These are phyloP conservation scores for Exophiala bonariae DNA, from an alignment of 2,329 filamentous ascomycete species.

Conservation along the genomic window DNA sequence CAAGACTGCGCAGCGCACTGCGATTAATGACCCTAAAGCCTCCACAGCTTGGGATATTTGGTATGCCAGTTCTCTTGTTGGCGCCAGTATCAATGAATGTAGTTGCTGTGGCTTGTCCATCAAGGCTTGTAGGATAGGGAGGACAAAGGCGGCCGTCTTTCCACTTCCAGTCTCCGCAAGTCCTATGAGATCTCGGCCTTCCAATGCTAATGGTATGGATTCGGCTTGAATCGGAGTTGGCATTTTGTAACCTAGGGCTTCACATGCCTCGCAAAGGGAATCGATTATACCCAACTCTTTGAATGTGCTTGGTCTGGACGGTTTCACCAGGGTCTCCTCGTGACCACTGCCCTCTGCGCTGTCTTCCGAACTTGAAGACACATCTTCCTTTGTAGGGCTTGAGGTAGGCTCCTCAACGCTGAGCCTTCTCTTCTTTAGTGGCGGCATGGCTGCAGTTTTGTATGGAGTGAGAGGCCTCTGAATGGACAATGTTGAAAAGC, in stretches of 20 bases:
- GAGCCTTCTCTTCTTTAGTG: conserved; percentile 42
- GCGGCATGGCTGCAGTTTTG: conserved; percentile 33
- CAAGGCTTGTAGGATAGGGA: conserved; percentile 88
- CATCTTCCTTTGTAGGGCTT: not conserved
- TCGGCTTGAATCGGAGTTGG: conserved; percentile 88
- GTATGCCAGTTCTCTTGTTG: conserved; percentile 87
- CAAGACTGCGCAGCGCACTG: conserved; percentile 80
- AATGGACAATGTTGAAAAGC: no score
- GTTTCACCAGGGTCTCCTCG: conserved; percentile 5
- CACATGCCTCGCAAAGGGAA: conserved; percentile 84
- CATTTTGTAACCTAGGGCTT: conserved; percentile 74
- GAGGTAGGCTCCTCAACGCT: conserved; percentile 13
- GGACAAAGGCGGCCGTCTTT: conserved; percentile 92
- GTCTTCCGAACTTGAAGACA: not conserved
- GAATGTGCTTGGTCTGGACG: conserved; percentile 44
- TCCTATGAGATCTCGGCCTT: conserved; percentile 84
- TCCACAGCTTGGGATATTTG: conserved; percentile 90
- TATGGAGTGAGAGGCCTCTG: not conserved
- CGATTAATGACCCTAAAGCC: conserved; percentile 81
- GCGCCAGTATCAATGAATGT: conserved; percentile 87
- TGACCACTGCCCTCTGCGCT: conserved; percentile 15
- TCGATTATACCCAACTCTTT: conserved; percentile 73
- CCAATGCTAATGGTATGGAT: conserved; percentile 77
- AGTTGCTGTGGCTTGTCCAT: conserved; percentile 83
- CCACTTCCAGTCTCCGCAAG: conserved; percentile 93